Conservation (phyloP, 1,284 basidiomycete species). For the Ustilago loliicola region DNA sequence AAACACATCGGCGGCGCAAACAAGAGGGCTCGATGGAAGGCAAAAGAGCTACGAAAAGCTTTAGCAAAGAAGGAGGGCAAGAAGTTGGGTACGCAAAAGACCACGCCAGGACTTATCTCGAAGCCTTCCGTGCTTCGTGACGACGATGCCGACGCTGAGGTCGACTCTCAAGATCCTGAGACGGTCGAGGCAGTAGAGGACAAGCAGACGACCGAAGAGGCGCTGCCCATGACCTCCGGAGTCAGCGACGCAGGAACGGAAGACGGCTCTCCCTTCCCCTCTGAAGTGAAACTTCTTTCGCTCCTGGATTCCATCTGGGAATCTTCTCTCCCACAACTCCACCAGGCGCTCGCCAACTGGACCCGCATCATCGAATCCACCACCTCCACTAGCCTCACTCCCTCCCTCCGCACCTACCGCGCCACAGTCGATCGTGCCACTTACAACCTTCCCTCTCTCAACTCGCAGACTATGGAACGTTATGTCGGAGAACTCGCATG, state of each 20-base stretch:
- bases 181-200: not conserved
- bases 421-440: conserved; percentile 60
- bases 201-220: not conserved
- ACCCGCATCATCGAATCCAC: conserved; percentile 16
- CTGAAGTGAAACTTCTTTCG: conserved; percentile 45
- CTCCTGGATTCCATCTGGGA: conserved; percentile 49
- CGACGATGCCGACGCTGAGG: conserved; percentile 5
- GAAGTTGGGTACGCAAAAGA: conserved; percentile 44
- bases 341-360: conserved; percentile 44
- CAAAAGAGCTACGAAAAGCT: conserved; percentile 38
- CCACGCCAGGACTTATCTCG: conserved; percentile 26
- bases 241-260: conserved; percentile 28
- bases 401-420: conserved; percentile 41
- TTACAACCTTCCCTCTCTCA: conserved; percentile 65
- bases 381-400: not conserved
- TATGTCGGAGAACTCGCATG: conserved; percentile 55
- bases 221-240: conserved; percentile 17
- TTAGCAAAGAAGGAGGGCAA: conserved; percentile 37
- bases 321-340: conserved; percentile 19
- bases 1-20: conserved; percentile 44
- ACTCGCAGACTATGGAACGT: conserved; percentile 53
- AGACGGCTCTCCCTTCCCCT: conserved; percentile 37
- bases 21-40: conserved; percentile 44
- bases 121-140: conserved; percentile 29
- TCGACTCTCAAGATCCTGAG: not conserved